Evolutionary conservation across 805 yeast genomes (phyloP).

Genomic region (Myxozyma kluyveri): DNA sequence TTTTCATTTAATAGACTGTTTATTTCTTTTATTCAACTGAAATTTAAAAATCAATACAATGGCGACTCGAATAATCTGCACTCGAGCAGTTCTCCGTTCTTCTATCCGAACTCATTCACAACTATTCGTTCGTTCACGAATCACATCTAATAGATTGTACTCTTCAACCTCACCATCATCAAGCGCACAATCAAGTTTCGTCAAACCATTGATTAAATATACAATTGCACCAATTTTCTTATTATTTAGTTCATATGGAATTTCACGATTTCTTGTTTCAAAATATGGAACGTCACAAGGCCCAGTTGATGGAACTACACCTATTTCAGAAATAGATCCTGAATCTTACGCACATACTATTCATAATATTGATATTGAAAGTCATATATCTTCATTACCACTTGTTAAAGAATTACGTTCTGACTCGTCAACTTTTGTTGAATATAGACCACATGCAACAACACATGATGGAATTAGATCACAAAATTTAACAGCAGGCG

Average conservation of each 20-base stretch:
- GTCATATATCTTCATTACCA: neutral
- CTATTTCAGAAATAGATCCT: neutral
- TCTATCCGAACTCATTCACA: too few species aligned
- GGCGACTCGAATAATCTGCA: too few species aligned
- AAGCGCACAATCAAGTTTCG: too few species aligned
- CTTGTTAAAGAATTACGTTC: slow-evolving; percentile 29
- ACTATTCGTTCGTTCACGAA: too few species aligned
- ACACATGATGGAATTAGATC: slow-evolving; percentile 29
- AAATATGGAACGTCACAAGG: neutral
- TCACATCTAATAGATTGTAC: too few species aligned
- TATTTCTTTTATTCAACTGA: too few species aligned
- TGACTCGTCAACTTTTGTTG: slow-evolving; percentile 29
- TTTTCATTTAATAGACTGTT: too few species aligned
- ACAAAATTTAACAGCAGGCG: slow-evolving; percentile 46
- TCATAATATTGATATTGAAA: neutral
- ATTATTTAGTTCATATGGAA: slow-evolving; percentile 1
- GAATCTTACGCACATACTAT: neutral
- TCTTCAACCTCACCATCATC: too few species aligned
- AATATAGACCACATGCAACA: slow-evolving; percentile 33
- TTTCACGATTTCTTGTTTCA: neutral
- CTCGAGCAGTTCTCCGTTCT: too few species aligned
- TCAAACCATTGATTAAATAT: neutral
- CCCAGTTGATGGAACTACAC: neutral
- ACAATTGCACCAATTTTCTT: slow-evolving; percentile 4
- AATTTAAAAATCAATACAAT: too few species aligned